Evolutionary conservation across 345 rosid species (phyloP), one percentile per base, ranked within the genome.

Genomic region (Eucalyptus leucophloia): DNA sequence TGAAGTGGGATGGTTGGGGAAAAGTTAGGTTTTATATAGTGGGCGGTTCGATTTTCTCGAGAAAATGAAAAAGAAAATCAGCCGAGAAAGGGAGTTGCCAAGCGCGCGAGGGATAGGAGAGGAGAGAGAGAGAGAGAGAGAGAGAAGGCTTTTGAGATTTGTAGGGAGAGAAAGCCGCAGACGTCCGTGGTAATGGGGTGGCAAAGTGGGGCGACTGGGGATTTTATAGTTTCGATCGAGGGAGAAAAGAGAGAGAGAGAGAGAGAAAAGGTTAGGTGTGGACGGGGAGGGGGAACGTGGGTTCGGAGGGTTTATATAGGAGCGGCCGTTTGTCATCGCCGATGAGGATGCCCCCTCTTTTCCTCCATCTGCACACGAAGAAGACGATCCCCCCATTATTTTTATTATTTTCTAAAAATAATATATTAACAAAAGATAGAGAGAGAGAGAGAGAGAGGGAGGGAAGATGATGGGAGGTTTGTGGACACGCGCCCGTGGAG

Each of bases 401-500:
- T 62, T 62, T 30, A 12, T 28, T 62, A 12, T 60, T 28, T 62
- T 62, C 58, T 53, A 19, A 53, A 53, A 53, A 53, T 53, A 53
- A 53, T 53, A 19, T 53, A 53, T 53, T 53, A 19, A 18, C 4
- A 53, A 51, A 17, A 51, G 21, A 34, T 1, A 49, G 44, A 60
- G 12, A 37, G 50, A 62, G 14, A 10, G 62, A 58, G 62, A 56
- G 12, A 23, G 30, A 7, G 56, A 8, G 12, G 7, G 44, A 30
- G 90, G 47, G 53, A 13, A 45, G 90, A 56, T 53, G 53, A 72
- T 85, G 34, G 54, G 32, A 91, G 44, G 87, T 30, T 86, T 51
- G 89, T 88, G 88, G 90, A 94, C 91, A 91, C 91, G 93, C 92
- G 95, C 95, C 95, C 90, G 91, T 77, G 45, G 88, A 87, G 87